phyloP scores from a whole-genome alignment of 805 yeast genomes.

The Suhomyces sp. region DNA sequence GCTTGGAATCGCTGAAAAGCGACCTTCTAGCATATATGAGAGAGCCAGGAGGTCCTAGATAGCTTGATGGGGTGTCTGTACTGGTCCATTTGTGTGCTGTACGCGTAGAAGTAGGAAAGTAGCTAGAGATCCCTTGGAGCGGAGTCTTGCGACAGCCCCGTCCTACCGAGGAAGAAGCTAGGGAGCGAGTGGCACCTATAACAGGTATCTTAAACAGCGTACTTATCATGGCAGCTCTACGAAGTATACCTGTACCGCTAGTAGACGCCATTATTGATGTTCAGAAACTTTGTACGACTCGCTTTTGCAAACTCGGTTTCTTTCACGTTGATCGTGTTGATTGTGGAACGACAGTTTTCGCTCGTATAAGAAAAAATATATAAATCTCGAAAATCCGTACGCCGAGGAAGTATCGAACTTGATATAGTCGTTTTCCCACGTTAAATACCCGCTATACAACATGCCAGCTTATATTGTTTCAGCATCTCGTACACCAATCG shows the following conservation, averaged over 20 bases:
- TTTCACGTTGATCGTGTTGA: neutral
- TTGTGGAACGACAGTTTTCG: neutral
- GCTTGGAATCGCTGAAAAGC: neutral
- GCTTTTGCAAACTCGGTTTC: neutral
- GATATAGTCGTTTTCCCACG: neutral
- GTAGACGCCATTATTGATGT: neutral
- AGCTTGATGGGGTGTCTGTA: neutral
- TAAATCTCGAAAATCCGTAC: neutral
- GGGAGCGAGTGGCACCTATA: neutral
- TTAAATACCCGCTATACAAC: neutral
- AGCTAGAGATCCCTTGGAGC: neutral
- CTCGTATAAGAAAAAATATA: neutral
- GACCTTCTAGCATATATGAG: neutral
- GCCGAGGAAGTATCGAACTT: neutral
- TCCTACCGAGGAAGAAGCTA: neutral
- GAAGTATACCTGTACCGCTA: neutral
- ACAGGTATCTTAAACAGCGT: neutral
- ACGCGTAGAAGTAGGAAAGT: neutral
- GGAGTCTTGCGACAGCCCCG: neutral
- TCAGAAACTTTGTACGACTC: neutral
- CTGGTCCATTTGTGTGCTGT: neutral
- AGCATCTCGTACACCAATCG: slow-evolving; percentile 92
- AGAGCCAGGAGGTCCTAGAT: neutral
- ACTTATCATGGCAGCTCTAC: neutral
- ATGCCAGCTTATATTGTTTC: slow-evolving; percentile 79